These are phyloP conservation scores for Ilyonectria mors-panacis DNA, from an alignment of 2,329 filamentous ascomycete genomes.

Conservation along the genomic window DNA sequence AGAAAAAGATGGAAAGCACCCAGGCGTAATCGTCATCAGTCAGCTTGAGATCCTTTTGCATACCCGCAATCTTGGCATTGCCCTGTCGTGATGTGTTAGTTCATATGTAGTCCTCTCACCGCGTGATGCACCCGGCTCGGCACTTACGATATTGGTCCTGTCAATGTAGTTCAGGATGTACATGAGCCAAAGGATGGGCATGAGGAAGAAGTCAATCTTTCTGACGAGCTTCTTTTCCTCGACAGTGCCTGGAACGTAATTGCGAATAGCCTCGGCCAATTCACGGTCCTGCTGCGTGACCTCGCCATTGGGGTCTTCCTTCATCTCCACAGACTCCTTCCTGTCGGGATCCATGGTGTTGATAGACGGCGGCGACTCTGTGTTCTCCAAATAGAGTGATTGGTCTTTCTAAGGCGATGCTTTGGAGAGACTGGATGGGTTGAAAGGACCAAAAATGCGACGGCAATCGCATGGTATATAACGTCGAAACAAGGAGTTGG, in stretches of 20 bases:
- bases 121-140: fast-evolving
- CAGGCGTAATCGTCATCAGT: conserved; percentile 19
- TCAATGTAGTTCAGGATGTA: conserved; percentile 48
- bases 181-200: conserved; percentile 60
- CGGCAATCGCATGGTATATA: background rate
- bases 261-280: background rate
- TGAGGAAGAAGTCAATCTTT: conserved; percentile 62
- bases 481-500: background rate
- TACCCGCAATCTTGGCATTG: conserved; percentile 29
- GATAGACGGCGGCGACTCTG: background rate
- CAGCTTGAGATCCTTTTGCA: conserved; percentile 17
- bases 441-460: background rate
- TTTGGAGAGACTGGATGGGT: background rate
- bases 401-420: background rate
- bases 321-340: conserved; percentile 19
- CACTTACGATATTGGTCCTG: conserved; percentile 45
- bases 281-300: background rate
- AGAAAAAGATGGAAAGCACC: conserved; percentile 59
- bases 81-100: conserved; percentile 10
- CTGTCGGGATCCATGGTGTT: conserved; percentile 11
- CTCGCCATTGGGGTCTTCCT: conserved; percentile 6
- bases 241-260: conserved; percentile 15
- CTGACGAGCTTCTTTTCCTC: conserved; percentile 57
- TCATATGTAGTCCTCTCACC: background rate
- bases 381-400: background rate